phyloP scores from a whole-genome alignment of 768 basidiomycete species.

The Termitomyces sp. region DNA sequence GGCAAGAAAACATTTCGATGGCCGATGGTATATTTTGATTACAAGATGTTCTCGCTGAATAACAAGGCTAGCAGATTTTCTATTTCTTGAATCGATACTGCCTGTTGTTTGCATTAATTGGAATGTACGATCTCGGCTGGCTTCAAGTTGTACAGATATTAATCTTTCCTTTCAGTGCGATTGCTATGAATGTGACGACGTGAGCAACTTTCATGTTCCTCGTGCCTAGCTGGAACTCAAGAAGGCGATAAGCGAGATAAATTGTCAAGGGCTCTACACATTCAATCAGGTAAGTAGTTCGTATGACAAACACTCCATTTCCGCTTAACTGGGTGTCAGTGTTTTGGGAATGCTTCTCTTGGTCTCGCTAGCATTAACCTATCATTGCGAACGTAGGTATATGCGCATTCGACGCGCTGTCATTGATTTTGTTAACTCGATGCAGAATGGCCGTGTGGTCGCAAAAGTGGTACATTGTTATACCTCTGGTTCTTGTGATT shows the following conservation, averaged over 20 bases:
- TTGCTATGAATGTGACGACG: conserved; percentile 54
- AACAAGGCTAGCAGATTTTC: conserved; percentile 37
- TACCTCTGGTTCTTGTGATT: conserved; percentile 49
- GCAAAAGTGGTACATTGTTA: conserved; percentile 46
- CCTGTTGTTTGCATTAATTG: conserved; percentile 58
- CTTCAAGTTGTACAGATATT: neutral
- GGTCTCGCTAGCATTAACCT: conserved; percentile 71
- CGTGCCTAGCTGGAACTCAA: conserved; percentile 2
- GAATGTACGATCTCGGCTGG: conserved; percentile 45
- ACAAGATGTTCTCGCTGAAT: neutral
- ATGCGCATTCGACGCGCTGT: neutral
- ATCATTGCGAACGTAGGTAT: conserved; percentile 56
- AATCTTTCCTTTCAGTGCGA: conserved; percentile 30
- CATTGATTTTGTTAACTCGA: neutral
- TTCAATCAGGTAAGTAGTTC: conserved; percentile 45
- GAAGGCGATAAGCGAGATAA: conserved; percentile 31
- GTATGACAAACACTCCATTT: neutral
- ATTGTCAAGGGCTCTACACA: conserved; percentile 67
- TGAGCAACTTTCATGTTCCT: conserved; percentile 19
- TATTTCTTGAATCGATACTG: conserved; percentile 69
- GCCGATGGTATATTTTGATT: conserved; percentile 47
- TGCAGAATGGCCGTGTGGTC: conserved; percentile 68
- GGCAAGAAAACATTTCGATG: conserved; percentile 56
- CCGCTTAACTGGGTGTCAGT: conserved; percentile 17
- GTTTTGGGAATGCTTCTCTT: conserved; percentile 59